Base-by-base conservation (phyloP, 352 stramenopile species). In the Phytophthora lateralis region DNA sequence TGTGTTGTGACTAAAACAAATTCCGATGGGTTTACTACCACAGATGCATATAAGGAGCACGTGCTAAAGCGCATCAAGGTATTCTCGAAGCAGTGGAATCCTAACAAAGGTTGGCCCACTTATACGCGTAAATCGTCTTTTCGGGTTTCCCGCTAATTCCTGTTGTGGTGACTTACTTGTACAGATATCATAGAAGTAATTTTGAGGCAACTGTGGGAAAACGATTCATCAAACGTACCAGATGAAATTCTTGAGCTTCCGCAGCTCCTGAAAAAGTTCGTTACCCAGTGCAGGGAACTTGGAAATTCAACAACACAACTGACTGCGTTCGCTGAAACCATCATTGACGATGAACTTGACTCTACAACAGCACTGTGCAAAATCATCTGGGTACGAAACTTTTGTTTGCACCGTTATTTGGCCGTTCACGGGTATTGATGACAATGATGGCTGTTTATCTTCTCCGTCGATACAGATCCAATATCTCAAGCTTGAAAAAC, bases 401-500 rank as follows among this genome's bases (percentile, higher is more conserved):
- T 50, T 10, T n/a, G 27, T 48, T 55, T 54, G 3, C 4, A 8
- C 21, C 32, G 55, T 12, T 44, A 3, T n/a, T 30, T 49, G 6
- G 0, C 34, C 6, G 9, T 24, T 21, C 44, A 49, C 37, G 45
- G 35, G 35, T 44, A 50, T 21, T 65, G 18, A 61, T 45, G 30
- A 17, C 18, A 41, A 17, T 20, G 7, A 8, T 24, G 7, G 34
- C 14, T 67, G 42, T 47, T 38, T 45, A 0, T 27, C 37, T 46
- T 30, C 78, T 73, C 3, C 73, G 17, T 24, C 66, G 18, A 82
- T 54, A 43, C 76, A 61, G 69, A 63, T 72, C 47, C 69, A 77
- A 55, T 34, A 72, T 1, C 57, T 75, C 15, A 91, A 82, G 43
- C 58, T 90, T 38, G 78, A 89, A 21, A 90, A 86, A 53, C 44